Conservation (phyloP, 75 land plant species). For the Picea glauca region DNA sequence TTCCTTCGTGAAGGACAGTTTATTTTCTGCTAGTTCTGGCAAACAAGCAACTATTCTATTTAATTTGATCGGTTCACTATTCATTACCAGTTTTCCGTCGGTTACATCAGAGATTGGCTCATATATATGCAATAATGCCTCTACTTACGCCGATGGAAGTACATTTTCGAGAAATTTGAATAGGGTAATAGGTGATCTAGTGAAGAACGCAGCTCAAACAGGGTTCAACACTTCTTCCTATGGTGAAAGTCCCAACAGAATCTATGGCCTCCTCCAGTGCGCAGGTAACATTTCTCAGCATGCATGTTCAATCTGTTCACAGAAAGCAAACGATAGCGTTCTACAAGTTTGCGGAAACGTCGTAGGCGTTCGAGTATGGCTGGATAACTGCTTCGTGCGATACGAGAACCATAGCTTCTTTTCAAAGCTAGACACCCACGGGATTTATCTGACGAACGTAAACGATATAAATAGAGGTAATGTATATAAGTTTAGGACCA, state of each 20-base stretch:
- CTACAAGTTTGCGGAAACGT: not conserved
- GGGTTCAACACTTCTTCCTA: not conserved
- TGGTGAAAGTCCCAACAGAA: not conserved
- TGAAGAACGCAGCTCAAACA: not conserved
- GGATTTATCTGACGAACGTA: rapidly evolving
- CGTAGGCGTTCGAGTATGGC: not conserved
- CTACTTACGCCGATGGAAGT: not conserved
- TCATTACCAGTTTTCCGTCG: not conserved
- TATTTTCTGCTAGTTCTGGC: no score
- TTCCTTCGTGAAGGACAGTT: no score
- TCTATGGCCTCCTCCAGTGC: not conserved
- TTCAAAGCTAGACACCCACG: not conserved
- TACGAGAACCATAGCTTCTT: not conserved
- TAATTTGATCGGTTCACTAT: not conserved
- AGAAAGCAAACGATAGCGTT: not conserved
- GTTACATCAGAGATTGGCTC: not conserved
- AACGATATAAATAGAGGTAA: not conserved
- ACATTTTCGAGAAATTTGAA: not conserved
- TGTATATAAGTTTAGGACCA: not conserved
- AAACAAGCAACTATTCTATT: no score
- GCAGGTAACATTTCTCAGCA: not conserved
- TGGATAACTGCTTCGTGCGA: constrained; percentile 8
- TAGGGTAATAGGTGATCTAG: not conserved
- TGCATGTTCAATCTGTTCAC: not conserved
- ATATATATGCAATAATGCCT: not conserved